Base-by-base conservation (phyloP, 345 rosid species). In the Bruguiera sexangula region DNA sequence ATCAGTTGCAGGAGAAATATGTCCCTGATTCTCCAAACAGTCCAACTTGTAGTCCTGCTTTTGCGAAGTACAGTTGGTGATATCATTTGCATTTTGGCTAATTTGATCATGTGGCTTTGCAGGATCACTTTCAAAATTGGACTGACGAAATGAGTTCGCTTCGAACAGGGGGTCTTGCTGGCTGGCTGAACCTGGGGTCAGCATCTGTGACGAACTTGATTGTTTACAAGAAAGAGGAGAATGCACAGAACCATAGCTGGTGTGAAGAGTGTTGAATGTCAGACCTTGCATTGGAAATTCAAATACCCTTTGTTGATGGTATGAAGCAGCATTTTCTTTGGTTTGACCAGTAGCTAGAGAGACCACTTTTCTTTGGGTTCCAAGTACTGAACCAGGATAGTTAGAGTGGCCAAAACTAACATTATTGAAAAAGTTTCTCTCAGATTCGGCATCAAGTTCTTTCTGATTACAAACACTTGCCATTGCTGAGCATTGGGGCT, bases 111-210 rank as follows among this genome's bases (percentile, higher is more conserved):
- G 76, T 27, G 79, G 55, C 21, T 73, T 71, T 57, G 73, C 85
- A 11, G 82, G 75, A 67, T 71, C 81, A 62, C 78, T 66, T 71
- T 71, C 84, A 56, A 73, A 56, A 65, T 59, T 85, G 62, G 84
- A 78, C 63, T 65, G 76, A 43, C 20, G 67, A 69, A 69, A 79
- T 26, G 78, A 80, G 72, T 86, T 84, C 67, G 66, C 82, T 60
- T 56, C 71, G 61, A 81, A 69, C 65, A 72, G 60, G 62, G 85
- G 70, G 61, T 91, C 96, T 29, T 65, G 85, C 57, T 80, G 90
- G 79, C 81, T 82, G 66, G 82, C 79, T 9, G 93, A 81, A 69
- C 85, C 82, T 54, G 86, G 90, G 68, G 88, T 85, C 54, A 79
- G 85, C 21, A 69, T 63, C 55, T 74, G 72, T 66, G 92, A 80